Evolutionary conservation across 768 basidiomycete species (phyloP), one percentile per base, ranked within the genome.

Genomic region (Dioszegia aurantiaca): DNA sequence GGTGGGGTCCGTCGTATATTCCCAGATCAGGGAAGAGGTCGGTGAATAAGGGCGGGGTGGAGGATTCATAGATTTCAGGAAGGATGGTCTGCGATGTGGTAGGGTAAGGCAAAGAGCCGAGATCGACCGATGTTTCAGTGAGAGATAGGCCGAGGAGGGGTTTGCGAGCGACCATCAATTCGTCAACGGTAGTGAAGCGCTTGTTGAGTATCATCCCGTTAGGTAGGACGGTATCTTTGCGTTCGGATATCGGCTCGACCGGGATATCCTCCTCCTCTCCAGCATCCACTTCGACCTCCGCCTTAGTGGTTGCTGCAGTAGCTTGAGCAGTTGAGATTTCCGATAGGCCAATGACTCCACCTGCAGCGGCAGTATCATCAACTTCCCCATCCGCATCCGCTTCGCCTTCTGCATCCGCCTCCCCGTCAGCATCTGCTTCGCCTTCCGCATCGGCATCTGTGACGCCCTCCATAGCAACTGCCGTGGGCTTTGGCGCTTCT

Each of bases 21-120:
- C 66, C 65, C 11, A 94, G 81, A 56, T 95, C 94, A 0, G 92
- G 90, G 73, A 95, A 95, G 40, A 97, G 83, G 30, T 83, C 81
- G 1, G 82, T 64, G 12, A 69, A 26, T 1, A 81, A 24, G 87
- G 78, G 37, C 33, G 63, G 61, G 36, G 61, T 45, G 16, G 48
- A 33, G 16, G 58, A 28, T 28, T 64, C 61, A 30, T 56, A 64
- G 4, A 51, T 6, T 41, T 30, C 9, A 60, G 19, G 8, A 52
- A 24, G 24, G 36, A 24, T 12, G 52, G 39, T 24, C 14, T 33
- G 6, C 8, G 39, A 30, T 12, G 37, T 37, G 33, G 19, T 27
- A 4, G 51, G 51, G 12, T 26, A 39, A 16, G 58, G 49, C 4
- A 71, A 33, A 3, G 60, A 49, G 23, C 51, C 62, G 11, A 66